Conservation (phyloP, 805 yeast species). For the Osmozyma mogii region DNA sequence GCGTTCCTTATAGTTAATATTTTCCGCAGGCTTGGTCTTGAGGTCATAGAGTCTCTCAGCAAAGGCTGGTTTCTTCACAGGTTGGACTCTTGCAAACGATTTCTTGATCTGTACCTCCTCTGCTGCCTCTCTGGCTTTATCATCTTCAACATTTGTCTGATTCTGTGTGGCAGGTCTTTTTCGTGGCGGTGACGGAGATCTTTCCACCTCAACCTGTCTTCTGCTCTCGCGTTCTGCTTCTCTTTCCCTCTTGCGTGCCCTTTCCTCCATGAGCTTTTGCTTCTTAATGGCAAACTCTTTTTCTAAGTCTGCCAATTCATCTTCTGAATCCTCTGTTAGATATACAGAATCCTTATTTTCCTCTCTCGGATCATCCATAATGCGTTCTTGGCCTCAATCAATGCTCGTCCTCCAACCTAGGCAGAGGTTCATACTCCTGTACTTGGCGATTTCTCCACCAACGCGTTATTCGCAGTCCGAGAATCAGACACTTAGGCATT, state of each 20-base stretch:
- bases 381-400: too few species aligned
- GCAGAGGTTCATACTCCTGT: too few species aligned
- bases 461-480: too few species aligned
- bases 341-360: constrained; percentile 23
- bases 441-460: too few species aligned
- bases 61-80: constrained; percentile 4
- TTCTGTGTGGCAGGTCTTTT: too few species aligned
- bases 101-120: not conserved
- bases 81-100: not conserved
- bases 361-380: constrained; percentile 32
- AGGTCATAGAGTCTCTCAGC: constrained; percentile 8
- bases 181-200: constrained; percentile 11
- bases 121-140: not conserved
- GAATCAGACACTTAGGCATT: not conserved
- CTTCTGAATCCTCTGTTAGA: constrained; percentile 31
- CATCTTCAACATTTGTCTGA: not conserved
- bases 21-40: constrained; percentile 1
- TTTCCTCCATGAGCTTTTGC: constrained; percentile 8
- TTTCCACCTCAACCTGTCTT: constrained; percentile 5
- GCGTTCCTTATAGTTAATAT: constrained; percentile 8
- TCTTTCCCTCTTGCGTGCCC: constrained; percentile 8
- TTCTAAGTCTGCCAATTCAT: constrained; percentile 28
- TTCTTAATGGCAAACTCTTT: constrained; percentile 27
- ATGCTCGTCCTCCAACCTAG: too few species aligned
- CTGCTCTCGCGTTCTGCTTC: too few species aligned